Conservation (phyloP, 257 asterid genomes). For the Nicotiana tabacum region DNA sequence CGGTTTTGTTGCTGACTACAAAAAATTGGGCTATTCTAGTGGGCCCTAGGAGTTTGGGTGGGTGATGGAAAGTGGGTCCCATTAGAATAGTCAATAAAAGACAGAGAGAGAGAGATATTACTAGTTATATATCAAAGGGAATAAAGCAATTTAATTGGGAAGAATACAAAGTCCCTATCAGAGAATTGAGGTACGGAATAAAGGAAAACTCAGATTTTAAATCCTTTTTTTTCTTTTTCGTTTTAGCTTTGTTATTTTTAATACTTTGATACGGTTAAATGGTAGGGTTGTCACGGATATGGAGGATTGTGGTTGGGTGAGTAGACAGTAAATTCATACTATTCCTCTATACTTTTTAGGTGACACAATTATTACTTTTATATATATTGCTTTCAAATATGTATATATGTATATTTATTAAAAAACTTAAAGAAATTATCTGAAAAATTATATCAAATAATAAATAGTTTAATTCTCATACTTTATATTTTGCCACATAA, state of each 20-base stretch:
- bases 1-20: background rate
- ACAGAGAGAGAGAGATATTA: background rate
- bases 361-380: no score
- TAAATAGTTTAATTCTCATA: no score
- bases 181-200: slow-evolving; percentile 1
- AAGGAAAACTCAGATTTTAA: background rate
- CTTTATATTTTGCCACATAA: no score
- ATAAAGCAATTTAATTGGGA: background rate
- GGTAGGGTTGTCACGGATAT: slow-evolving; percentile 11
- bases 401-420: no score
- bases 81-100: background rate
- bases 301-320: background rate
- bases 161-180: slow-evolving; percentile 9
- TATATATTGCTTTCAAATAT: no score
- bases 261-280: background rate
- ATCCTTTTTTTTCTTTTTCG: background rate
- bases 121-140: background rate
- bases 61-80: slow-evolving; percentile 3
- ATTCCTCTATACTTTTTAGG: no score
- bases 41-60: background rate
- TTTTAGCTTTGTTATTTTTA: background rate
- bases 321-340: background rate
- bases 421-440: no score
- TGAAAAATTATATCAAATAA: no score
- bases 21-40: background rate